Percentiles rank a stretch among this genome's conserved stretches.
Conservation (phyloP, 106 monocot species). For the Triglochin maritima region DNA sequence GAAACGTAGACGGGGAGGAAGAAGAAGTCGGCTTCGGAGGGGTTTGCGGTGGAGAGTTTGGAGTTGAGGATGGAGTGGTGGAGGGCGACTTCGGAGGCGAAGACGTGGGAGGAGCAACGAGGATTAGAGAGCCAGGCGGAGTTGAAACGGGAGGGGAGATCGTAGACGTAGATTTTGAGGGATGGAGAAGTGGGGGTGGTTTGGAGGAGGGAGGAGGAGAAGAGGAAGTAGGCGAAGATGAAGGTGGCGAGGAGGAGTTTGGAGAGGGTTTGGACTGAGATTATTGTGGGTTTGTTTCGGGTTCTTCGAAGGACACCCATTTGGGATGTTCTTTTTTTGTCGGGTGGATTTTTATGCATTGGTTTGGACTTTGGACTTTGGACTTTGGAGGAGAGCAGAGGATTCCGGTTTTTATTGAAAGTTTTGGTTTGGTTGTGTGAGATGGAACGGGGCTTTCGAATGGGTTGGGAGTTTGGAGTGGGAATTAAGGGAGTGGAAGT, state of each 20-base stretch:
- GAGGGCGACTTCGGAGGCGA: constrained; percentile 86
- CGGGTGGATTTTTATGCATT: too few species aligned
- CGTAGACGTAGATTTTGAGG: constrained; percentile 66
- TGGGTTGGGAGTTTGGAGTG: too few species aligned
- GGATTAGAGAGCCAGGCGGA: constrained; percentile 48
- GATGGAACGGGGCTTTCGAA: too few species aligned
- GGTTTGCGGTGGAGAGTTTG: constrained; percentile 27
- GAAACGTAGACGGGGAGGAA: constrained; percentile 92
- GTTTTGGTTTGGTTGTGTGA: too few species aligned
- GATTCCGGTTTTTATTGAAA: too few species aligned
- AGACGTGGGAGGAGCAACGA: constrained; percentile 67
- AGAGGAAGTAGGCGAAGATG: background rate
- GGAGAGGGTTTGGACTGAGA: background rate
- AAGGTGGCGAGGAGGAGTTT: too few species aligned
- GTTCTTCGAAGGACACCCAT: too few species aligned
- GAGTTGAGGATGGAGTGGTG: constrained; percentile 52
- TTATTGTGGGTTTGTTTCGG: background rate
- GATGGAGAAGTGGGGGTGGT: background rate
- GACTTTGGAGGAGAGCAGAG: too few species aligned
- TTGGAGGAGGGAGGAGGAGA: background rate
- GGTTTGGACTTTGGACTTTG: too few species aligned
- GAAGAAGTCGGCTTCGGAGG: constrained; percentile 61
- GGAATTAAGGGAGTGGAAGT: too few species aligned
- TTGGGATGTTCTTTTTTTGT: too few species aligned
- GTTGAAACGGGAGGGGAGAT: constrained; percentile 47